Base-by-base conservation (phyloP, 441 rosid genomes). In the Croton laevigatus region DNA sequence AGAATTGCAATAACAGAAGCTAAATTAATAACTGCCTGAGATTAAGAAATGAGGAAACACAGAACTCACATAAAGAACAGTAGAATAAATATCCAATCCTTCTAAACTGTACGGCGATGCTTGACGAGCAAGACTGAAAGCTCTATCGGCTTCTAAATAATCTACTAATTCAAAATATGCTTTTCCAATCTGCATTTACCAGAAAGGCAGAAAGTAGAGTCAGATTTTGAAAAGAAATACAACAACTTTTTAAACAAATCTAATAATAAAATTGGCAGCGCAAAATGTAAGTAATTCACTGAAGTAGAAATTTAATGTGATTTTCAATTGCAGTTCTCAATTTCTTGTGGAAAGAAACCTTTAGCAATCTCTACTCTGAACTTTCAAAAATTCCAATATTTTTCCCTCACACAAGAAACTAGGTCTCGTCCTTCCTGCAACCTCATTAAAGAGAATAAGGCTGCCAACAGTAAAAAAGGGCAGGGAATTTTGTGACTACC, bases 61-160 rank as follows among this genome's bases (percentile, higher is more conserved):
- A 58, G 9, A 48, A 88, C 99, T 84, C 85, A 95, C 99, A 79
- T 85, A 95, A 69, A 95, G 91, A 71, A 91, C 97, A 16, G 99
- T 93, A 53, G 98, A 95, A 79, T 95, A 93, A 71, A 87, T 80
- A 84, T 95, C 99, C 96, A 93, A 80, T 75, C 95, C 99, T 84
- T 95, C 98, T 79, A 95, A 87, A 81, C 88, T 85, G 78, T 95
- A 89, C 62, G 96, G 97, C 59, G 99, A 87, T 70, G 82, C 76
- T 72, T 71, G 88, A 46, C 91, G 96, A 42, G 99, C 89, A 72
- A 86, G 96, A 80, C 79, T 86, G 79, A 93, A 95, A 60, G 92
- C 91, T 71, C 79, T 86, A 61, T 88, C 96, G 55, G 99, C 99
- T 85, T 95, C 97, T 75, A 89, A 80, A 81, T 95, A 95, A 83